Evolutionary conservation across 2,329 filamentous ascomycete species (phyloP), one percentile per base, ranked within the genome.

Genomic region (Diaporthe sp.): DNA sequence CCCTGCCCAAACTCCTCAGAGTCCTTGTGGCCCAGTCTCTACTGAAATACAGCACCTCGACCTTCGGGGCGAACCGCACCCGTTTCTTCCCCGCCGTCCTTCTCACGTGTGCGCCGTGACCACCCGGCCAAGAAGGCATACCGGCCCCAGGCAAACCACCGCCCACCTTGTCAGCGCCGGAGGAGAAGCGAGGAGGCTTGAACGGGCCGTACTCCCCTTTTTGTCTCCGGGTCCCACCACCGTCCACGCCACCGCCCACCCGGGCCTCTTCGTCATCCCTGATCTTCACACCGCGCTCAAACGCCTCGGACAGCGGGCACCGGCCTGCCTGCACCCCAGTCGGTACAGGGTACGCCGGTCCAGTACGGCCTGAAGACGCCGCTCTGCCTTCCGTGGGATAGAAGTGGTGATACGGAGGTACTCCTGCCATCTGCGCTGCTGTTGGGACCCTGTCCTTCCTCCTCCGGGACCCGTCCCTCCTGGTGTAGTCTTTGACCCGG

Each of bases 41-140:
- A 25, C 35, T n/a, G 57, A 55, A 72, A 45, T 42, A 33, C 45
- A 60, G 22, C 57, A 72, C 58, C 45, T 64, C 70, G 35, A 45
- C 47, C 5, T 35, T 42, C 0, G 45, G 33, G 4, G 70, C 47
- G 13, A 72, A 72, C 10, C 57, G 70, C 13, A 72, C 70, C 3
- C 12, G 70, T 25, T 72, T 72, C 70, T 64, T 64, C 10, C 33
- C 58, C 13, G 19, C 47, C 17, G 17, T 25, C 28, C 58, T 52
- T 12, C 64, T 8, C 8, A 17, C 6, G 10, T 9, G 9, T 47
- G 4, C 19, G 28, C 60, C 60, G 28, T 28, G 3, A 35, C 28
- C 33, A 40, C 9, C 22, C 19, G 10, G 6, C 25, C 19, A 7
- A 33, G 25, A 47, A 54, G 15, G 22, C 30, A 35, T 25, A 47